phyloP scores from a whole-genome alignment of 306 rosid species.

The Notholithocarpus densiflorus region DNA sequence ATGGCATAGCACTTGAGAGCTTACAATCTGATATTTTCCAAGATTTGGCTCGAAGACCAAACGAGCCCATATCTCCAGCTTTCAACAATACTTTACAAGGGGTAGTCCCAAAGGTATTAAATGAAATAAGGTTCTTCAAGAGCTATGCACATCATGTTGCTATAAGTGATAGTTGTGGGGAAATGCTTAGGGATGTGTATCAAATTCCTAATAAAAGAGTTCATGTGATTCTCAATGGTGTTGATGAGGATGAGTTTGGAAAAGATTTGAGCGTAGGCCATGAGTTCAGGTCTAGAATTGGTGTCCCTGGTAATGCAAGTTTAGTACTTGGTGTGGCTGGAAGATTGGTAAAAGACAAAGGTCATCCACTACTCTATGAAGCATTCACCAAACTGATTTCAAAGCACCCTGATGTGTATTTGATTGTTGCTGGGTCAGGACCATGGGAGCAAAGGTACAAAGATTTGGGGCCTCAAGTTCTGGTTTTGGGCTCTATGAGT shows the following conservation, averaged over 20 bases:
- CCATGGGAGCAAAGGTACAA: constrained; percentile 82
- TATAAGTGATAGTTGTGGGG: constrained; percentile 90
- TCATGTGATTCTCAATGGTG: constrained; percentile 89
- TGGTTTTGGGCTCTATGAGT: constrained; percentile 79
- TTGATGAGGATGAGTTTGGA: constrained; percentile 57
- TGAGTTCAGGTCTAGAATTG: constrained; percentile 51
- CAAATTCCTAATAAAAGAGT: constrained; percentile 78
- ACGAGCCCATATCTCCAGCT: constrained; percentile 59
- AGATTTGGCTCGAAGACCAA: constrained; percentile 53
- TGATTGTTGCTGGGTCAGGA: constrained; percentile 88
- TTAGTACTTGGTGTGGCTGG: constrained; percentile 92
- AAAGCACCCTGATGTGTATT: constrained; percentile 51
- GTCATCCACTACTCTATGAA: constrained; percentile 85
- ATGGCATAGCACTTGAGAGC: constrained; percentile 92
- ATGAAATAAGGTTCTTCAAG: constrained; percentile 84
- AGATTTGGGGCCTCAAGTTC: constrained; percentile 68
- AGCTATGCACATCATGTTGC: constrained; percentile 82
- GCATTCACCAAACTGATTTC: constrained; percentile 58
- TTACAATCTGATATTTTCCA: constrained; percentile 80
- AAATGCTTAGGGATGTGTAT: constrained; percentile 82
- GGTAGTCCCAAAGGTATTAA: constrained; percentile 69
- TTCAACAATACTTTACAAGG: constrained; percentile 63
- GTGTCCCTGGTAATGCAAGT: constrained; percentile 63
- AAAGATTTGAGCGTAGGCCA: constrained; percentile 48
- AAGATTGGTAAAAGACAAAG: constrained; percentile 88